Conservation (phyloP, 306 rosid genomes). For the Inga laurina region DNA sequence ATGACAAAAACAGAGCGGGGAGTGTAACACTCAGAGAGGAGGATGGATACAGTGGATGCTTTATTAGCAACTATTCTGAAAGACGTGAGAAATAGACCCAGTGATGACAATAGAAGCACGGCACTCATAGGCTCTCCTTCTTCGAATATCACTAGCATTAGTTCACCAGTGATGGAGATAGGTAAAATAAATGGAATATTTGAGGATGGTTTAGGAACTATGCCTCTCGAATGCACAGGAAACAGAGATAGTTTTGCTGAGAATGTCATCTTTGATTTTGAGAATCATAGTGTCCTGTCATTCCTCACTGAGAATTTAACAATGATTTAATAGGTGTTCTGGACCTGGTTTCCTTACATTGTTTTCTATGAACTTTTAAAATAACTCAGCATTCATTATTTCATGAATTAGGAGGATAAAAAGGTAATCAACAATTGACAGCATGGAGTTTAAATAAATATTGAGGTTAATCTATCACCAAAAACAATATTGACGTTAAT, state of each 20-base stretch:
- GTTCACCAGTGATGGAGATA: not conserved
- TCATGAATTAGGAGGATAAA: constrained; percentile 11
- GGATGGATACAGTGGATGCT: not conserved
- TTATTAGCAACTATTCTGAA: not conserved
- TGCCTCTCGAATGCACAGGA: not conserved
- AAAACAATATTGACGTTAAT: not conserved
- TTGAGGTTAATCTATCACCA: not conserved
- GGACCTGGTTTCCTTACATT: not conserved
- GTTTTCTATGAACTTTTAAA: not conserved
- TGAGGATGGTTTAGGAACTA: not conserved
- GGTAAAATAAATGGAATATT: not conserved
- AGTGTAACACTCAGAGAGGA: not conserved
- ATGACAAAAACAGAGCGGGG: not conserved
- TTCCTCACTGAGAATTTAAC: not conserved
- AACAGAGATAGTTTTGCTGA: not conserved
- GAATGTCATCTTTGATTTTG: not conserved
- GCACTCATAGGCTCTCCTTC: not conserved
- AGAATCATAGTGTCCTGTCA: not conserved
- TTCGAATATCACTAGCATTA: not conserved
- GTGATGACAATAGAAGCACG: not conserved
- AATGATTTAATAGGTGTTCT: not conserved
- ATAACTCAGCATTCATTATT: not conserved
- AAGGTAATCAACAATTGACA: constrained; percentile 3
- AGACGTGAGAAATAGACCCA: not conserved
- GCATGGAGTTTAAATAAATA: not conserved